Evolutionary conservation across 2,329 filamentous ascomycete species (phyloP), one percentile per base, ranked within the genome.

Genomic region (Xylariales sp.): DNA sequence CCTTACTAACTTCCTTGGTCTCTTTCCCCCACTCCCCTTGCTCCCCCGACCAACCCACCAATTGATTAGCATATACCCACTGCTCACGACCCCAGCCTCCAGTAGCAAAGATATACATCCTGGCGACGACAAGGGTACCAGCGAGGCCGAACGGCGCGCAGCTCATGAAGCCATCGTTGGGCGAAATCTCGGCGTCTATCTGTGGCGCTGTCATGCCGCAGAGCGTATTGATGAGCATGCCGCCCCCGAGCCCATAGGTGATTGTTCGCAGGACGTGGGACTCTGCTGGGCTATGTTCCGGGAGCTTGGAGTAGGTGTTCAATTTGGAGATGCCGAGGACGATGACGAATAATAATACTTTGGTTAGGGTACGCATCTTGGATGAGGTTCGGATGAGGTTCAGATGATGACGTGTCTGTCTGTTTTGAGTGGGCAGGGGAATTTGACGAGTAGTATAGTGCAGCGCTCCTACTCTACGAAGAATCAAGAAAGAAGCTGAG

Each of bases 61-160:
- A n/a, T n/a, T n/a, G n/a, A n/a, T n/a, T n/a, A 20, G 28, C 28
- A 22, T 46, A 46, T 27, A 6, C 18, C 44, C 44, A 46, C 20
- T 46, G 35, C 15, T 27, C 35, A 10, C 11, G n/a, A 1, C 29
- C 21, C 25, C 25, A 43, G 11, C 44, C 44, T 25, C 44, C 44
- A 4, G 37, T 18, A 10, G 35, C 19, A 14, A 36, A 43, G 11
- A 38, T 28, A 31, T 46, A 36, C 11, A 40, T 5, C 18, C 44
- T 37, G 7, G 40, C 33, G 12, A 28, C 24, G 31, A 46, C 24
- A 21, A 40, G 29, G 21, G 31, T 14, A 25, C 33, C 40, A 19
- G 20, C 36, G 19, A 43, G 5, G 19, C 44, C 44, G 31, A 33
- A 46, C 7, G 44, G 44, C 31, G 44, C 35, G 36, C 44, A 46